Base-by-base conservation (phyloP, 108 stramenopile species). In the Ochromonas danica region DNA sequence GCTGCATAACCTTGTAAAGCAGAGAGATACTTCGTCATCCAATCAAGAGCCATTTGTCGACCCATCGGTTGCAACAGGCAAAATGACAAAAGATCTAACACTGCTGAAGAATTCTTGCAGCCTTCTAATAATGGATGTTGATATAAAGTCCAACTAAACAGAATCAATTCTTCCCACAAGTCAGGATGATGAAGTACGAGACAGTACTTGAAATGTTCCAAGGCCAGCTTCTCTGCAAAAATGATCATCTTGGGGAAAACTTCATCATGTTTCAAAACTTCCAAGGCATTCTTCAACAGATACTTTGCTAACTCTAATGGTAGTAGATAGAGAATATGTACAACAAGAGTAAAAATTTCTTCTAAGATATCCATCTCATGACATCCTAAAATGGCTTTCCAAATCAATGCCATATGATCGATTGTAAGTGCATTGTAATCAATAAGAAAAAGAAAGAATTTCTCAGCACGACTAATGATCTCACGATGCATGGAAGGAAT, bases 401-500 rank as follows among this genome's bases (percentile, higher is more conserved):
- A 80, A 39, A 80, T 71, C 31, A 30, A 6, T 39, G 38, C 31
- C 0, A 80, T 42, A 1, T 71, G 33, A 3, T 25, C 57, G 14
- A 25, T 65, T 31, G 71, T n/a, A 42, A 80, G 36, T 10, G 62
- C 71, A 25, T 80, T 17, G 28, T 70, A 43, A 0, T 71, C 39
- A 0, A 6, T 28, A 67, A 80, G 36, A 35, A 80, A 63, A 1
- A 43, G 30, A 30, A 80, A 30, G 22, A 80, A 42, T 27, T 70
- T 43, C 36, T n/a, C n/a, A 27, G 42, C n/a, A 0, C 79, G 70
- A 71, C 6, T 27, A 31, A 80, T 82, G 17, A 85, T 79, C 51
- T 85, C 85, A 38, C 85, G 42, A 78, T 85, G 85, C 38, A 85
- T 85, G 77, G 81, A 82, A 43, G 78, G 79, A 1, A 78, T 80